Percentiles rank a stretch among this genome's conserved stretches.
These are phyloP conservation scores for Berkeleyomyces basicola DNA, from an alignment of 2,329 filamentous ascomycete genomes.

Conservation along the genomic window DNA sequence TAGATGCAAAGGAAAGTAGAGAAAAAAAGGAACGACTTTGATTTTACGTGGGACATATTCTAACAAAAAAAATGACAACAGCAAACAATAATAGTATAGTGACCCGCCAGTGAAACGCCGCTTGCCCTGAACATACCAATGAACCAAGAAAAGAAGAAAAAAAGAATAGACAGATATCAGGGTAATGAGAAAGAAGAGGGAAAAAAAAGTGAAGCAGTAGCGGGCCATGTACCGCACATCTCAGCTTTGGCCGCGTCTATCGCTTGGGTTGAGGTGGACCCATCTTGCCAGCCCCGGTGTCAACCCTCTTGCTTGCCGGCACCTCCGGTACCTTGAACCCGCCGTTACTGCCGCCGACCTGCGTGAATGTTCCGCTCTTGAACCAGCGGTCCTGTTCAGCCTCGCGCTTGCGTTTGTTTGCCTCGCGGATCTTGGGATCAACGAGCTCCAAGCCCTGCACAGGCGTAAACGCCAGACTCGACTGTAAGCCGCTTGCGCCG, in stretches of 20 bases:
- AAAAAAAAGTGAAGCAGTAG: slow-evolving; percentile 3
- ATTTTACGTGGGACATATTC: background rate
- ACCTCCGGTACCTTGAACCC: slow-evolving; percentile 73
- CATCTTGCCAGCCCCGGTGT: slow-evolving; percentile 44
- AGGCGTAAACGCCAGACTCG: slow-evolving; percentile 81
- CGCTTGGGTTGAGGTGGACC: slow-evolving; percentile 21
- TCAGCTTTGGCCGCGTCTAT: background rate
- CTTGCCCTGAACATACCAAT: background rate
- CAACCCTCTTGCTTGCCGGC: slow-evolving; percentile 56
- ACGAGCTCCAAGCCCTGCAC: slow-evolving; percentile 91
- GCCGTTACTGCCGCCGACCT: slow-evolving; percentile 41
- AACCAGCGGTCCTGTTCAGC: slow-evolving; percentile 95
- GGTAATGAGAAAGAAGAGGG: background rate
- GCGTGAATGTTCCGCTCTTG: slow-evolving; percentile 92
- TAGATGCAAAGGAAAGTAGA: background rate
- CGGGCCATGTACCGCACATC: background rate
- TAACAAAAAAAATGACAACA: background rate
- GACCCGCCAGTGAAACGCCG: background rate
- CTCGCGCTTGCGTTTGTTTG: slow-evolving; percentile 78
- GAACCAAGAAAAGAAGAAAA: background rate
- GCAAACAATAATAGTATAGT: background rate
- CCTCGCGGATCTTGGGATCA: slow-evolving; percentile 77
- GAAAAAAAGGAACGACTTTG: background rate
- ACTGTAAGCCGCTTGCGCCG: slow-evolving; percentile 51
- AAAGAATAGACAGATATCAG: background rate